These are phyloP conservation scores for Aspergillus ellipticus DNA, from an alignment of 495 filamentous ascomycete species.

Conservation along the genomic window DNA sequence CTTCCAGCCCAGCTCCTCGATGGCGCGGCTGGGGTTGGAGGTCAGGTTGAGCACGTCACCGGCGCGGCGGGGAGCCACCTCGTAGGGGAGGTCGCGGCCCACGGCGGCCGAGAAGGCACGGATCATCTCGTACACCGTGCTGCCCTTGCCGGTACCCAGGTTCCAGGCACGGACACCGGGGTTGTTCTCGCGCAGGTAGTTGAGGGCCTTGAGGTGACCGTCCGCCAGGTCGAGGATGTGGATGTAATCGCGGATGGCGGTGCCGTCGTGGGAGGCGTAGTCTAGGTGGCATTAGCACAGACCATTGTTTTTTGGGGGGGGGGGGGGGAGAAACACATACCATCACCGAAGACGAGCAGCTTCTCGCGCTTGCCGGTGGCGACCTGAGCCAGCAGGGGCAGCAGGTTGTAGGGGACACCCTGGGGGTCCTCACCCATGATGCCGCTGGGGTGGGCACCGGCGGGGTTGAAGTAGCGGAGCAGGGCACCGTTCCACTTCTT, in stretches of 20 bases:
- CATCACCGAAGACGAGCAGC: conserved; percentile 88
- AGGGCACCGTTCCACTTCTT: conserved; percentile 91
- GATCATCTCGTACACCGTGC: conserved; percentile 97
- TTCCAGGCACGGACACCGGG: conserved; percentile 97
- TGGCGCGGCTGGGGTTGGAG: conserved; percentile 82
- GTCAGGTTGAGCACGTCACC: conserved; percentile 95
- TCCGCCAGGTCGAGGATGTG: conserved; percentile 87
- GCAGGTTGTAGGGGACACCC: conserved; percentile 92
- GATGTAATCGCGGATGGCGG: conserved; percentile 73
- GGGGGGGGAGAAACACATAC: too few relatives aligned
- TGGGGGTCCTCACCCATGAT: conserved; percentile 99
- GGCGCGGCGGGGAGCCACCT: conserved; percentile 75
- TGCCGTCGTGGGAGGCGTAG: conserved; percentile 83
- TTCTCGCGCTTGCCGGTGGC: conserved; percentile 94
- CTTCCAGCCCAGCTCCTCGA: conserved; percentile 88
- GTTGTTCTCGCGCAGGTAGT: conserved; percentile 84
- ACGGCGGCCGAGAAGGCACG: conserved; percentile 86
- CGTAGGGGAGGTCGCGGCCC: conserved; percentile 78
- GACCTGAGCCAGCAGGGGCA: conserved; percentile 91
- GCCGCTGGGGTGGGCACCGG: conserved; percentile 88
- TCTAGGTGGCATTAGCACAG: conserved; percentile 51
- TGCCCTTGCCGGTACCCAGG: conserved; percentile 89
- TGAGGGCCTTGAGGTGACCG: conserved; percentile 86
- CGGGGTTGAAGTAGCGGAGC: conserved; percentile 96
- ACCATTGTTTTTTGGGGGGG: too few relatives aligned